Base-by-base conservation (phyloP, 2,329 filamentous ascomycete species). In the Hawksworthiomyces lignivorus region DNA sequence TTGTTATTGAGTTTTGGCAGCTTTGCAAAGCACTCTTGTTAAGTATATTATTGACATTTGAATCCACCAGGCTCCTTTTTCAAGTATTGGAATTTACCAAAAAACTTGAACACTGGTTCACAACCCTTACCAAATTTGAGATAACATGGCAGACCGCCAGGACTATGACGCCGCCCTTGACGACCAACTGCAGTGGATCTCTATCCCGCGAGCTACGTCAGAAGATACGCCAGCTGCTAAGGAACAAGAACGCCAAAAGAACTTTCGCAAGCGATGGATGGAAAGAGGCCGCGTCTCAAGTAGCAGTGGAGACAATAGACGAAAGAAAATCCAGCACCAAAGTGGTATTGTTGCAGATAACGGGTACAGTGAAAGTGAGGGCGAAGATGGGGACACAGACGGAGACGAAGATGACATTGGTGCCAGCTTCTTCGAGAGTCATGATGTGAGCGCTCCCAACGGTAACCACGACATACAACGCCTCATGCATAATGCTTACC, bases 401-500 rank as follows among this genome's bases (percentile, higher is more conserved):
- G 30, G 18, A 17, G 20, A 31, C 0, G 40, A 43, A 21, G 38
- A 47, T 39, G 39, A 41, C 22, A 40, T 37, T 8, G 46, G 37
- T n/a, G 40, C 11, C 36, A 15, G 20, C 7, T 39, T 44, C 18
- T 39, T 44, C 18, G 14, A 14, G 11, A 36, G 22, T 5, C 19
- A 19, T 21, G 31, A 31, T 15, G 17, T 26, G 8, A 15, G 24
- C n/a, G 20, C 38, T 7, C 32, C 45, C 18, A 41, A 47, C 15
- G 29, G 29, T 17, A 43, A 45, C 46, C 43, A 39, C 39, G 48
- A 50, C 22, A 33, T 50, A 4, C 17, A 12, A 12, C 39, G 46
- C 8, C 18, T 45, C 17, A 18, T 47, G 4, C 29, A 27, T 30
- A 30, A 27, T 7, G 26, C n/a, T 4, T n/a, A 19, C 15, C 15